These are phyloP conservation scores for Nemophila menziesii DNA, from an alignment of 257 asterid species.

Conservation along the genomic window DNA sequence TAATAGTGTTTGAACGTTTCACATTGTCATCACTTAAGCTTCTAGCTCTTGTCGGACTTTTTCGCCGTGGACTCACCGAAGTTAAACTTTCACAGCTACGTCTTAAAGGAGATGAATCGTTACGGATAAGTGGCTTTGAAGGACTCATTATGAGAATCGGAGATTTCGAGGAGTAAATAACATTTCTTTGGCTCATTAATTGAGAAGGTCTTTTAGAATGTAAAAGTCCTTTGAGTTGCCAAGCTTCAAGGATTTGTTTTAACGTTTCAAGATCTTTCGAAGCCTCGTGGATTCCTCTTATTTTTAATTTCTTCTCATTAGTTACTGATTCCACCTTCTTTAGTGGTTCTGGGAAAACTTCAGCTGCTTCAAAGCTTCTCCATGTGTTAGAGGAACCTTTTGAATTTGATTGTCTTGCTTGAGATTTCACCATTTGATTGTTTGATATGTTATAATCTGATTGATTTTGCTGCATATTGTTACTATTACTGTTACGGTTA, in stretches of 20 bases:
- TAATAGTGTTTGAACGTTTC: slow-evolving; percentile 41
- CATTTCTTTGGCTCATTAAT: slow-evolving; percentile 34
- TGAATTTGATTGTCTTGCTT: neutral
- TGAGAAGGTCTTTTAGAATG: slow-evolving; percentile 34
- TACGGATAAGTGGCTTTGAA: slow-evolving; percentile 28
- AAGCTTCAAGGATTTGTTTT: slow-evolving; percentile 85
- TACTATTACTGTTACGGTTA: slow-evolving; percentile 11
- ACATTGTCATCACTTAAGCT: slow-evolving; percentile 34
- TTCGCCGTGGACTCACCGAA: slow-evolving; percentile 43
- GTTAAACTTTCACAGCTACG: slow-evolving; percentile 39
- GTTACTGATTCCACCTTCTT: slow-evolving; percentile 42
- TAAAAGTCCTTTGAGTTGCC: slow-evolving; percentile 86
- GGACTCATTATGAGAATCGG: slow-evolving; percentile 43
- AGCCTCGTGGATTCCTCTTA: slow-evolving; percentile 70
- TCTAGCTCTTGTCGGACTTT: slow-evolving; percentile 39
- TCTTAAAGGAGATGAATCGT: slow-evolving; percentile 28
- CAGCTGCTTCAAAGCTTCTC: slow-evolving; percentile 44
- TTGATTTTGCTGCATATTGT: slow-evolving; percentile 18
- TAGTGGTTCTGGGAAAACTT: slow-evolving; percentile 62
- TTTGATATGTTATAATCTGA: slow-evolving; percentile 7
- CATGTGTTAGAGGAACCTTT: slow-evolving; percentile 13
- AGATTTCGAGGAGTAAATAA: slow-evolving; percentile 30
- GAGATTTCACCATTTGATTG: neutral
- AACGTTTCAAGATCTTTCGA: slow-evolving; percentile 65
- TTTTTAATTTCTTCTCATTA: slow-evolving; percentile 51